Conservation (phyloP, 1,284 basidiomycete genomes). For the Tremellales sp. region DNA sequence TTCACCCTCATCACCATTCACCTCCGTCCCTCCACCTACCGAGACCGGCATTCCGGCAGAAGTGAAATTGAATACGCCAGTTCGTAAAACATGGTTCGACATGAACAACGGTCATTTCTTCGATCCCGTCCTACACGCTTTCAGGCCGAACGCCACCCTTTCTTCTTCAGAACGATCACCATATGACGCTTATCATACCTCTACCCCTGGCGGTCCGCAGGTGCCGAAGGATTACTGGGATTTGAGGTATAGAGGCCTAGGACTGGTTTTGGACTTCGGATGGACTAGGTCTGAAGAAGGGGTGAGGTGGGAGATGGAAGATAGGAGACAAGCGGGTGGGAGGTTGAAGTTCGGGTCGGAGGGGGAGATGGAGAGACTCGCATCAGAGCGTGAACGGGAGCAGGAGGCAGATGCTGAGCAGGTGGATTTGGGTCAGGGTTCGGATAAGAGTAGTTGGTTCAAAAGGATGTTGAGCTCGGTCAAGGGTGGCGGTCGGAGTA, state of each 20-base stretch:
- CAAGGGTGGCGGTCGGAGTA: not conserved
- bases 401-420: not conserved
- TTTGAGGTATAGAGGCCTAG: conserved; percentile 31
- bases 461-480: not conserved
- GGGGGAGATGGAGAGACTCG: not conserved
- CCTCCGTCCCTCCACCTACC: conserved; percentile 7
- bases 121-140: conserved; percentile 34
- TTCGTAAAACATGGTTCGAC: conserved; percentile 16
- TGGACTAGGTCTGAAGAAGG: conserved; percentile 34
- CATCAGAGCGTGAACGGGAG: no score
- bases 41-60: not conserved
- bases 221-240: conserved; percentile 31
- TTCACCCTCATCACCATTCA: conserved; percentile 39
- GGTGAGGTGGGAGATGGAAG: conserved; percentile 34
- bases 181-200: no score
- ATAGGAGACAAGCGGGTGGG: conserved; percentile 4
- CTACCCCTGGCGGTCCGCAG: no score
- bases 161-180: no score
- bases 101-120: conserved; percentile 28
- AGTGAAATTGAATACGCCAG: no score
- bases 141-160: conserved; percentile 15
- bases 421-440: not conserved
- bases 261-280: conserved; percentile 37
- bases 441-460: not conserved
- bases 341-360: not conserved